A percentile compares a stretch with the other conserved stretches of the same genome.
Evolutionary conservation across 75 land plant species (phyloP).

Genomic region (Pseudotsuga menziesii): DNA sequence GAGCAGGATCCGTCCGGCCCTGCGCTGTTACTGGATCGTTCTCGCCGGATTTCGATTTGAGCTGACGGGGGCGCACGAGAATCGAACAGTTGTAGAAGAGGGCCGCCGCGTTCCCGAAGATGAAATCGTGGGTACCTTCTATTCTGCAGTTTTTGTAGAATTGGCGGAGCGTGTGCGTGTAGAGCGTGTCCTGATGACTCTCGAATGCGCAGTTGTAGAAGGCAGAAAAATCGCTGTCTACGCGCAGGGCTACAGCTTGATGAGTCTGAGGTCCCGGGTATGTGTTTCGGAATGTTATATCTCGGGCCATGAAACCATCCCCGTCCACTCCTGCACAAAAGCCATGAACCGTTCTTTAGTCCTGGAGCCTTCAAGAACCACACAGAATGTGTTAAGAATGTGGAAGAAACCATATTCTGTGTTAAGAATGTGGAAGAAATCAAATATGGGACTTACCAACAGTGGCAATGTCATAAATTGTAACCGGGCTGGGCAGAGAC

Average conservation of each 20-base stretch:
- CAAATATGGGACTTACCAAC: constrained; percentile 24
- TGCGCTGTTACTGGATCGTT: constrained; percentile 46
- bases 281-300: constrained; percentile 22
- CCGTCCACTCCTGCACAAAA: constrained; percentile 15
- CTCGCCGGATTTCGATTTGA: constrained; percentile 14
- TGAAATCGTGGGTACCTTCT: constrained; percentile 71
- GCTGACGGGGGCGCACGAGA: constrained; percentile 21
- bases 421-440: not conserved
- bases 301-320: constrained; percentile 19
- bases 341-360: not conserved
- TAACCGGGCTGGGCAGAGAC: constrained; percentile 31
- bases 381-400: no score
- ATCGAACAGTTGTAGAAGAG: constrained; percentile 24
- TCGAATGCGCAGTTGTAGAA: constrained; percentile 26
- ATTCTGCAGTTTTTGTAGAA: constrained; percentile 30
- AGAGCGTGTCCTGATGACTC: constrained; percentile 45
- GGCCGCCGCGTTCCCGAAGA: constrained; percentile 48
- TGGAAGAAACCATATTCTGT: no score
- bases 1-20: constrained; percentile 46
- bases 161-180: constrained; percentile 21
- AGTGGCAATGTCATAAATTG: constrained; percentile 58
- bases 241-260: constrained; percentile 31
- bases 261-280: constrained; percentile 25
- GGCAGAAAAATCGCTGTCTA: constrained; percentile 23
- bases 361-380: not conserved